Percentiles rank a stretch among this genome's conserved stretches.
Evolutionary conservation across 2,329 filamentous ascomycete species (phyloP).

Genomic region (Trichophyton mentagrophytes): DNA sequence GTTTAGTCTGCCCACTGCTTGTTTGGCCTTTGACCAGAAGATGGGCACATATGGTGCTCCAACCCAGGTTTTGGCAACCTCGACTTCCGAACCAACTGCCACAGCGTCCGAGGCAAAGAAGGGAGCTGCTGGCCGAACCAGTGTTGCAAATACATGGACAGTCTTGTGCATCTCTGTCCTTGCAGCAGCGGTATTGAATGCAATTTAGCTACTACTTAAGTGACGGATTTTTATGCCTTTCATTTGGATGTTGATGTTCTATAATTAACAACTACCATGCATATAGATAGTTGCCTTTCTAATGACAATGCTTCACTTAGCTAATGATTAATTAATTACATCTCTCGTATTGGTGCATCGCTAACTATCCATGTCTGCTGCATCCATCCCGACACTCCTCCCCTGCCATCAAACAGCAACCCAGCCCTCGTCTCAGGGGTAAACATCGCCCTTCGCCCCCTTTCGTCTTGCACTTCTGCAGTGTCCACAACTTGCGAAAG

Average conservation of each 20-base stretch:
- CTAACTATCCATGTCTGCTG: too few relatives aligned
- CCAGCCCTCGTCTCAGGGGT: too few relatives aligned
- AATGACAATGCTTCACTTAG: too few relatives aligned
- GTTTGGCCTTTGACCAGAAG: conserved; percentile 14
- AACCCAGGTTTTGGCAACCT: conserved; percentile 3
- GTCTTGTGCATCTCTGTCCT: not conserved
- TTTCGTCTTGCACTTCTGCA: too few relatives aligned
- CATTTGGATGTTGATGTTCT: not conserved
- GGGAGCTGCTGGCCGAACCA: not conserved
- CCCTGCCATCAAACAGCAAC: too few relatives aligned
- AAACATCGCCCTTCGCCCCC: too few relatives aligned
- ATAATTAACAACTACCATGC: not conserved
- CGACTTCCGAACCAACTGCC: not conserved
- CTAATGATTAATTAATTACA: too few relatives aligned
- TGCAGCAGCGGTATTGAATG: not conserved
- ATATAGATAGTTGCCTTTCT: too few relatives aligned
- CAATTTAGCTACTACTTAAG: not conserved
- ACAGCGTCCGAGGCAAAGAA: not conserved
- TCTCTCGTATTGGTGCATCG: too few relatives aligned
- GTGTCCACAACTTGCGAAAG: not conserved
- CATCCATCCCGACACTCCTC: too few relatives aligned
- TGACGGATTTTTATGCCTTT: not conserved
- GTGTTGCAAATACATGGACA: not conserved
- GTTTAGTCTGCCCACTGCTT: conserved; percentile 14
- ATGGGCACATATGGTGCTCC: conserved; percentile 8